phyloP scores from a whole-genome alignment of 192 early-diverging fungal species.

The Coemansia sp. region DNA sequence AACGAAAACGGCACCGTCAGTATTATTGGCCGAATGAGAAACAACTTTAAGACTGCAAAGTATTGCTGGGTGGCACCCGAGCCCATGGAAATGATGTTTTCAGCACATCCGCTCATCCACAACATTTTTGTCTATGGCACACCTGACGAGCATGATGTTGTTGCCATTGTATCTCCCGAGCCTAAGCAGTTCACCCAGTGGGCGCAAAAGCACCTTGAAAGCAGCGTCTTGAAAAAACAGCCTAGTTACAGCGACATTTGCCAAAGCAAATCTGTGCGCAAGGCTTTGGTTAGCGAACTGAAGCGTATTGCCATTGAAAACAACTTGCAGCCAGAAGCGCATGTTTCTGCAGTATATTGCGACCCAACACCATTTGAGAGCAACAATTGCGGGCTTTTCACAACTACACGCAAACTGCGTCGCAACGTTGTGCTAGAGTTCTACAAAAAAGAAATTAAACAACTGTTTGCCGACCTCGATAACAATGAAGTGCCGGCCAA shows the following conservation, averaged over 20 bases:
- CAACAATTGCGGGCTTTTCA: constrained; percentile 68
- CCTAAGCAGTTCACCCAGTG: constrained; percentile 61
- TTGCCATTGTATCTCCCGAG: constrained; percentile 82
- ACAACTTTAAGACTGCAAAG: constrained; percentile 74
- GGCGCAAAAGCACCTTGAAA: constrained; percentile 43
- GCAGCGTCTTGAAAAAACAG: constrained; percentile 5
- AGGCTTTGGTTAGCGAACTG: constrained; percentile 61
- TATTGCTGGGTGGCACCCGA: constrained; percentile 89
- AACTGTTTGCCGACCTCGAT: constrained; percentile 53
- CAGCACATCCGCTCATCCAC: constrained; percentile 68
- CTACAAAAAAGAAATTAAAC: constrained; percentile 57
- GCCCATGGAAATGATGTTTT: constrained; percentile 73
- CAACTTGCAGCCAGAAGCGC: constrained; percentile 78
- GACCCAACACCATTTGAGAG: constrained; percentile 68
- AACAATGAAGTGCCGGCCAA: constrained; percentile 11
- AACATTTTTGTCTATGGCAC: constrained; percentile 89
- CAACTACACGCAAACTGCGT: constrained; percentile 87
- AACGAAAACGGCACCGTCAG: constrained; percentile 63
- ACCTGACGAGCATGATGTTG: constrained; percentile 69
- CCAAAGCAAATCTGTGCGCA: constrained; percentile 47
- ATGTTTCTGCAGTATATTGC: constrained; percentile 67
- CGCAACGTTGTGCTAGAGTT: constrained; percentile 36
- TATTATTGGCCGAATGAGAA: constrained; percentile 76
- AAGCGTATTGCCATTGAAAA: constrained; percentile 54
- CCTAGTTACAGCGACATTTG: constrained; percentile 32